phyloP scores from a whole-genome alignment of 2,329 filamentous ascomycete species.

The Acrocalymma vagum region DNA sequence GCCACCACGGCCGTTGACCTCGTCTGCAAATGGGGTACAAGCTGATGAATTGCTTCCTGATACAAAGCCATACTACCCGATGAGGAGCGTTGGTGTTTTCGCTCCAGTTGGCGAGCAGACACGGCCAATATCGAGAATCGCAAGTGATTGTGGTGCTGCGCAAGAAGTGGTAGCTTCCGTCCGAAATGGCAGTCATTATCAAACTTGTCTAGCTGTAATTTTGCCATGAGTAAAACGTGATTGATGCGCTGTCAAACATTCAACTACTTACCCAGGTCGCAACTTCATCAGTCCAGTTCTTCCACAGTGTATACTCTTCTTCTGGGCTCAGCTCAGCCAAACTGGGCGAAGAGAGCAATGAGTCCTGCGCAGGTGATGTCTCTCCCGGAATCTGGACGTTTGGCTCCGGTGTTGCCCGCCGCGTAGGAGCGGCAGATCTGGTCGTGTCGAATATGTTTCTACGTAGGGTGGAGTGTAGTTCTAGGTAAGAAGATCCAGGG shows the following conservation, averaged over 20 bases:
- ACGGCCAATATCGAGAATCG: slow-evolving; percentile 64
- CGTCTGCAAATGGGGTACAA: slow-evolving; percentile 54
- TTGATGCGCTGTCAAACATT: too few species aligned
- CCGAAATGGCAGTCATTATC: slow-evolving; percentile 63
- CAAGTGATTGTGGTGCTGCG: slow-evolving; percentile 58
- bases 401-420: slow-evolving; percentile 17
- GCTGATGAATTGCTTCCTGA: slow-evolving; percentile 61
- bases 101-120: slow-evolving; percentile 64
- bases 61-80: slow-evolving; percentile 63
- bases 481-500: slow-evolving; percentile 24
- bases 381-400: background rate
- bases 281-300: slow-evolving; percentile 61
- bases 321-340: slow-evolving; percentile 14
- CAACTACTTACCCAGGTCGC: too few species aligned
- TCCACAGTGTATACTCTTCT: slow-evolving; percentile 22
- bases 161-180: slow-evolving; percentile 60
- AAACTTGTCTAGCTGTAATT: slow-evolving; percentile 68
- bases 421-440: slow-evolving; percentile 14
- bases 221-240: too few species aligned
- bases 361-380: background rate
- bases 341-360: background rate
- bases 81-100: slow-evolving; percentile 56
- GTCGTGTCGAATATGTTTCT: slow-evolving; percentile 25
- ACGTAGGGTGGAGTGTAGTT: slow-evolving; percentile 24
- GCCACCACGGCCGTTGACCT: slow-evolving; percentile 57